Percentiles rank a stretch among this genome's conserved stretches.
Conservation (phyloP, 1,284 basidiomycete genomes). For the Ustilago loliicola region DNA sequence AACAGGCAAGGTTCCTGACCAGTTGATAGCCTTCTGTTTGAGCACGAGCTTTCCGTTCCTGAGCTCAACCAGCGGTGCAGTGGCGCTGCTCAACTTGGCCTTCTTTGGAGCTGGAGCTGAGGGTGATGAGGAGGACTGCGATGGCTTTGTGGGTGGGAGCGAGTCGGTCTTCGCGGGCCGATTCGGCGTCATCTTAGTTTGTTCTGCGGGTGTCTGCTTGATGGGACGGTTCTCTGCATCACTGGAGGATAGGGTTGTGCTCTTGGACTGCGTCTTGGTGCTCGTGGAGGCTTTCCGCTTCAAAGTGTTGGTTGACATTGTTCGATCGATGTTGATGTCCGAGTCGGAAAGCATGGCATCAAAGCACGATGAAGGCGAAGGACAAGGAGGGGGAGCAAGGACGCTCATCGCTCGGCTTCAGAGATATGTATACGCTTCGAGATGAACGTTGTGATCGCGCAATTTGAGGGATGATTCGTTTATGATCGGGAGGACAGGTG, state of each 20-base stretch:
- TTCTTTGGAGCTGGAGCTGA: conserved; percentile 39
- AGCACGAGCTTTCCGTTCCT: conserved; percentile 79
- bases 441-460: neutral
- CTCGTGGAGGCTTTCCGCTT: conserved; percentile 47
- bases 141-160: neutral
- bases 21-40: conserved; percentile 81
- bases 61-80: conserved; percentile 64
- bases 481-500: neutral
- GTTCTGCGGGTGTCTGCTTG: neutral
- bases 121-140: conserved; percentile 13
- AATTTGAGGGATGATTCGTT: neutral
- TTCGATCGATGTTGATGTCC: conserved; percentile 51
- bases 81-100: conserved; percentile 26
- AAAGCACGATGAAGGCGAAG: conserved; percentile 53
- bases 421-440: neutral
- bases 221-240: conserved; percentile 46
- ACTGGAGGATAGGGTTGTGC: conserved; percentile 25
- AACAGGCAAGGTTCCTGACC: conserved; percentile 83
- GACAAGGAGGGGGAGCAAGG: conserved; percentile 50
- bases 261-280: conserved; percentile 20
- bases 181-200: conserved; percentile 2
- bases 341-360: conserved; percentile 53
- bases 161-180: conserved; percentile 2
- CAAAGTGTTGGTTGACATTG: conserved; percentile 35
- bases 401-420: conserved; percentile 51